Evolutionary conservation across 2,329 filamentous ascomycete species (phyloP), one percentile per base, ranked within the genome.

Genomic region (Paraphaeosphaeria sporulosa): DNA sequence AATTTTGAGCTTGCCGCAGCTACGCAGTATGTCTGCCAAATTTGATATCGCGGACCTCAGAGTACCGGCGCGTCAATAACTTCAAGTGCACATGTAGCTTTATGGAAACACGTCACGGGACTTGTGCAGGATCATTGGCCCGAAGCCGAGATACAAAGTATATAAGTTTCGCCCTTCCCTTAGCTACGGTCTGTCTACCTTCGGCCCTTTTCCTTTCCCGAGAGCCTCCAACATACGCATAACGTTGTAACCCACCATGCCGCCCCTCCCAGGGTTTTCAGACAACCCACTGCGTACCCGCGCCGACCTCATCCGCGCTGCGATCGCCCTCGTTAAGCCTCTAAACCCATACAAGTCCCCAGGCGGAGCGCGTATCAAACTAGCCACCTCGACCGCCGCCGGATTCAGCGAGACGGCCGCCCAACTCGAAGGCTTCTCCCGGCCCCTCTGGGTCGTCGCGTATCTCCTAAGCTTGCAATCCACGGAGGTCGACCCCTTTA

Each of bases 401-500:
- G 61, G 61, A 9, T 68, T 68, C 51, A 64, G 63, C 38, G 66
- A 68, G 46, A 65, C 61, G 13, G 58, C 64, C 17, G 62, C 66
- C 5, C 66, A 68, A n/a, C 59, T 68, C 36, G 66, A 68, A 61
- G 66, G 66, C 15, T 68, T 64, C 32, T 64, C 64, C 1, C 59
- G 64, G 4, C 66, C 66, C 3, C 58, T 68, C 6, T 68, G 64
- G 66, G 59, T 58, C 7, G 61, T 67, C 2, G 59, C 61, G 10
- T 38, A 47, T 15, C 55, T 68, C 4, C 19, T 68, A 7, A 52
- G 40, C n/a, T 8, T 53, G 0, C 27, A 55, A 12, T 1, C 43
- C 17, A 34, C 40, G 30, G 4, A 54, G 25, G n/a, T 23, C n/a
- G n/a, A 50, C 30, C 47, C 25, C 1, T 30, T 9, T 1, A 12